Percentiles rank a stretch among this genome's conserved stretches.
phyloP scores from a whole-genome alignment of 164 flowering plant genomes.

The Piper longum region DNA sequence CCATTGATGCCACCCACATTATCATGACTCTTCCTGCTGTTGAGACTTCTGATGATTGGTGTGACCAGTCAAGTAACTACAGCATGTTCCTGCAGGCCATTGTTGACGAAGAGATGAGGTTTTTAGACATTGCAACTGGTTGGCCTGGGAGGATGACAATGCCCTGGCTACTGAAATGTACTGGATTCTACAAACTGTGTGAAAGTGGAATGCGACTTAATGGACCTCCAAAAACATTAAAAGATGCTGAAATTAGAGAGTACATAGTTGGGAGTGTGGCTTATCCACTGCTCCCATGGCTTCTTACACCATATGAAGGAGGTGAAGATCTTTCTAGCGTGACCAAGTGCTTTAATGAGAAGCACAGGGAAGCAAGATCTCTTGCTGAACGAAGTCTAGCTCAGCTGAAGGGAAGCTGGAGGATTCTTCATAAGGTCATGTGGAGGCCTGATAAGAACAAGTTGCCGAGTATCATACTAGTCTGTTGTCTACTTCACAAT shows the following conservation, averaged over 20 bases:
- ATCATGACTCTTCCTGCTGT: constrained; percentile 93
- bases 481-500: constrained; percentile 88
- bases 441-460: constrained; percentile 93
- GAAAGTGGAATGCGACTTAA: constrained; percentile 46
- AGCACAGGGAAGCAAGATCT: constrained; percentile 37
- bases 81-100: constrained; percentile 90
- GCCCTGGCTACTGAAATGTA: constrained; percentile 44
- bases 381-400: constrained; percentile 58
- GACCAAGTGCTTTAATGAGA: constrained; percentile 27
- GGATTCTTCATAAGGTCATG: constrained; percentile 88
- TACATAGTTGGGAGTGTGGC: constrained; percentile 52
- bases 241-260: constrained; percentile 48
- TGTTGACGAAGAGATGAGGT: constrained; percentile 69
- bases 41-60: constrained; percentile 93
- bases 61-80: constrained; percentile 65
- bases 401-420: constrained; percentile 80
- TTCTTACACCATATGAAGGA: constrained; percentile 49
- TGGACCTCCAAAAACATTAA: constrained; percentile 22
- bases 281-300: constrained; percentile 89
- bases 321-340: constrained; percentile 15
- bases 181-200: constrained; percentile 60
- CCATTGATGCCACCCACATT: constrained; percentile 78
- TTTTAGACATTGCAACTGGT: constrained; percentile 83
- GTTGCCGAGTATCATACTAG: constrained; percentile 77
- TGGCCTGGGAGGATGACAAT: constrained; percentile 57